Conservation (phyloP, 495 filamentous ascomycete species). For the Bacidia gigantensis region DNA sequence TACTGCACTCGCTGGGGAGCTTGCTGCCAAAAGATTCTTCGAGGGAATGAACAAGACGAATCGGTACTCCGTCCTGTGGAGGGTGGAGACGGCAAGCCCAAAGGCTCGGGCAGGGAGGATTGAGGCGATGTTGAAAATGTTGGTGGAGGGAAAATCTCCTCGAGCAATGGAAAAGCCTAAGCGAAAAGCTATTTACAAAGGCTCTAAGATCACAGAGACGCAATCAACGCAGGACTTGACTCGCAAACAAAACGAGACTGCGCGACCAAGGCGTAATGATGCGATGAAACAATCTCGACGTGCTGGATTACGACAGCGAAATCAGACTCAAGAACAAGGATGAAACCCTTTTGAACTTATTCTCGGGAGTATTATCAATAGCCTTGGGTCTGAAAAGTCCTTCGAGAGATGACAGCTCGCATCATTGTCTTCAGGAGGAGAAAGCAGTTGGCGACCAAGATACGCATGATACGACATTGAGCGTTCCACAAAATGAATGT, state of each 20-base stretch:
- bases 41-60: constrained; percentile 28
- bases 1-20: constrained; percentile 20
- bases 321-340: too few species aligned
- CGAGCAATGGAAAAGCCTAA: not conserved
- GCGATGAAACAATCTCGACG: not conserved
- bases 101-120: not conserved
- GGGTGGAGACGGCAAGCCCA: constrained; percentile 27
- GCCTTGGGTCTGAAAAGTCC: too few species aligned
- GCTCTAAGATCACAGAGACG: not conserved
- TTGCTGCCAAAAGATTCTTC: constrained; percentile 26
- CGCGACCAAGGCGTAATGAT: not conserved
- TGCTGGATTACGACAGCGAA: not conserved
- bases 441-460: too few species aligned
- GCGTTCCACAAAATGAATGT: too few species aligned
- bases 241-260: not conserved
- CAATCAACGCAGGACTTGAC: not conserved
- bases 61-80: constrained; percentile 30
- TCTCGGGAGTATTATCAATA: too few species aligned
- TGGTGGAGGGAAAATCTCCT: not conserved
- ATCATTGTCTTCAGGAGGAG: too few species aligned
- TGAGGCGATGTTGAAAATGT: not conserved
- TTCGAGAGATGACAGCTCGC: too few species aligned
- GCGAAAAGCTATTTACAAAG: not conserved
- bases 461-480: too few species aligned
- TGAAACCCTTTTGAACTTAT: too few species aligned